These are phyloP conservation scores for Escallonia herrerae DNA, from an alignment of 129 eudicot genomes.

Conservation along the genomic window DNA sequence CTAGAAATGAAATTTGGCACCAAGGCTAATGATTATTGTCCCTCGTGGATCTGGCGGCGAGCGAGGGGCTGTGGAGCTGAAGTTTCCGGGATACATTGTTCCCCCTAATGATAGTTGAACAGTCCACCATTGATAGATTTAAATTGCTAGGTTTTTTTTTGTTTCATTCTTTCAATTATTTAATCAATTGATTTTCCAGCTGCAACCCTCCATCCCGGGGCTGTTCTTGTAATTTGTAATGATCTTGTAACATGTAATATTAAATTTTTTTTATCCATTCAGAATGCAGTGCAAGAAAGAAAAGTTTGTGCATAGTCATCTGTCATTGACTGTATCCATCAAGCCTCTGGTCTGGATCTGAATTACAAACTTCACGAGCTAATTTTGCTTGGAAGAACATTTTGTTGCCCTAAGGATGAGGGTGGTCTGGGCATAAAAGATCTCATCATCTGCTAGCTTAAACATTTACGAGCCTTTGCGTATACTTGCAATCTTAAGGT, in stretches of 20 bases:
- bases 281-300: not conserved
- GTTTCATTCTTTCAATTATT: slow-evolving; percentile 21
- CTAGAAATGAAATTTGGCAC: slow-evolving; percentile 21
- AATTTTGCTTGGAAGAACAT: too few relatives aligned
- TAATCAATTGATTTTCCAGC: slow-evolving; percentile 43
- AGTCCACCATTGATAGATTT: slow-evolving; percentile 18
- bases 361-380: too few relatives aligned
- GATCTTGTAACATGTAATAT: slow-evolving; percentile 31
- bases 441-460: too few relatives aligned
- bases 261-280: not conserved
- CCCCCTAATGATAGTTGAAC: slow-evolving; percentile 19
- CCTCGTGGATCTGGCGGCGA: slow-evolving; percentile 1
- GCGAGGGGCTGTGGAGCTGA: slow-evolving; percentile 17
- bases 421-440: too few relatives aligned
- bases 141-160: slow-evolving; percentile 21
- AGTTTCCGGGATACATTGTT: slow-evolving; percentile 14
- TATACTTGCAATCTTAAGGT: too few relatives aligned
- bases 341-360: too few relatives aligned
- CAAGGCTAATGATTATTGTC: slow-evolving; percentile 23
- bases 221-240: slow-evolving; percentile 41
- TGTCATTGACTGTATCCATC: too few relatives aligned
- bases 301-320: slow-evolving; percentile 6
- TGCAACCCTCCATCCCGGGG: slow-evolving; percentile 21
- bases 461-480: too few relatives aligned
- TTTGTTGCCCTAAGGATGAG: too few relatives aligned